Evolutionary conservation across 2,329 filamentous ascomycete genomes (phyloP), one percentile per base, ranked within the genome.

Genomic region (Fusarium pseudocircinatum): DNA sequence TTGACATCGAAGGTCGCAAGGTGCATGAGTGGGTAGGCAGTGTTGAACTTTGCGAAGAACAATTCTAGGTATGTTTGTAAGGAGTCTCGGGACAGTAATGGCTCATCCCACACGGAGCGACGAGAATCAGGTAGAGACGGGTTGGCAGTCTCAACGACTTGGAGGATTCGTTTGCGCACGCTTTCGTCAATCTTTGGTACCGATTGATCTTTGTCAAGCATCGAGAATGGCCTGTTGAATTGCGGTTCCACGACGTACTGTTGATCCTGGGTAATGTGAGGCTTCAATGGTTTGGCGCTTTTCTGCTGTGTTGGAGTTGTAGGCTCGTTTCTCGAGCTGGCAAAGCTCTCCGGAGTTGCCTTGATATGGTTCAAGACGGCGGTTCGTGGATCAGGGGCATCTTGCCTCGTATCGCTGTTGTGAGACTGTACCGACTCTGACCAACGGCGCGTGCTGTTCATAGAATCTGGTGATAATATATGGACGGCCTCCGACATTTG

Each of bases 381-480:
- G n/a, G 46, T 34, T 15, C 46, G 36, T 26, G 58, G 36, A 32
- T 56, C 46, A 11, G 47, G 8, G 2, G 47, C 7, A 34, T 60
- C 58, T n/a, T 26, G 26, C 14, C 56, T 50, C 8, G 56, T 12
- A 24, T 59, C 43, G 5, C 46, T 42, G 10, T 0, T 34, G 6
- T 60, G 58, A 18, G 58, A 60, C 18, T 60, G n/a, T 22, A 54
- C 47, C 20, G 58, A 60, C 46, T 72, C 72, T 1, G 72, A 59
- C 72, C 70, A 74, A 32, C 57, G 47, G 20, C 70, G 72, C 8
- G 72, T 69, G 20, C 62, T 79, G 53, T 67, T 74, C 72, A 73
- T 76, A 32, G 63, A 73, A 62, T 72, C 67, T 40, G 65, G 61
- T 15, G 63, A 67, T 54, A 74, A 6, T 40, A 60, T 56, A 22